phyloP scores from a whole-genome alignment of 2,329 filamentous ascomycete genomes.

The Talaromyces marneffei region DNA sequence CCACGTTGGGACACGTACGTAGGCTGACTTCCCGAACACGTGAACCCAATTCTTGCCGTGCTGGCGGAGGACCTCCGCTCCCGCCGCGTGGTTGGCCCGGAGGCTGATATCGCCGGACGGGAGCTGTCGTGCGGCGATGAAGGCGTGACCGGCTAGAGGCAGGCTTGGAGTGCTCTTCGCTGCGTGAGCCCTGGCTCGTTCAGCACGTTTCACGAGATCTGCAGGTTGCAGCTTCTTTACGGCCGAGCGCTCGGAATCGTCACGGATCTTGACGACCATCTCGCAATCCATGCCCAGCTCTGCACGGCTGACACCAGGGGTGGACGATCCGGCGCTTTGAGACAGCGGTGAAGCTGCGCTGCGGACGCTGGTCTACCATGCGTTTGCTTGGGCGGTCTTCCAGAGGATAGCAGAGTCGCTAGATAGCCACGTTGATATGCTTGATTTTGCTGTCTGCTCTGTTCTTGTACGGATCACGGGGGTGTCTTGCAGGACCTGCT shows the following conservation, averaged over 20 bases:
- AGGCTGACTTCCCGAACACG: too few relatives aligned
- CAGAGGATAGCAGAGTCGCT: too few relatives aligned
- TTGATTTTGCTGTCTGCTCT: too few relatives aligned
- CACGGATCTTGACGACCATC: neutral
- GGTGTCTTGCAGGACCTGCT: too few relatives aligned
- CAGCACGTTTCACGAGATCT: neutral
- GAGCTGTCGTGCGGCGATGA: neutral
- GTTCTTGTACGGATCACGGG: too few relatives aligned
- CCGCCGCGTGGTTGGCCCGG: neutral
- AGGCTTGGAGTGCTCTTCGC: neutral
- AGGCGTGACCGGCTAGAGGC: neutral
- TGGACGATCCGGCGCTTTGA: neutral
- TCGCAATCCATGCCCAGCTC: slow-evolving; percentile 1
- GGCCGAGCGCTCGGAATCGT: neutral
- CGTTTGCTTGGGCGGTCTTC: too few relatives aligned
- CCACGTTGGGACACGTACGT: neutral
- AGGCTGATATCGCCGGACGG: neutral
- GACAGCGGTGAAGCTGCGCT: neutral
- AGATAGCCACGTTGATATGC: too few relatives aligned
- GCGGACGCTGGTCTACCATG: neutral
- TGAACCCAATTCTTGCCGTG: neutral
- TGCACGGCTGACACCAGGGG: neutral
- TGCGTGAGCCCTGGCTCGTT: neutral
- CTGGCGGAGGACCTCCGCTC: neutral
- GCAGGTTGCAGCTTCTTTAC: neutral